These are phyloP conservation scores for Acaromyces ingoldii DNA, from an alignment of 1,284 basidiomycete species.

Conservation along the genomic window DNA sequence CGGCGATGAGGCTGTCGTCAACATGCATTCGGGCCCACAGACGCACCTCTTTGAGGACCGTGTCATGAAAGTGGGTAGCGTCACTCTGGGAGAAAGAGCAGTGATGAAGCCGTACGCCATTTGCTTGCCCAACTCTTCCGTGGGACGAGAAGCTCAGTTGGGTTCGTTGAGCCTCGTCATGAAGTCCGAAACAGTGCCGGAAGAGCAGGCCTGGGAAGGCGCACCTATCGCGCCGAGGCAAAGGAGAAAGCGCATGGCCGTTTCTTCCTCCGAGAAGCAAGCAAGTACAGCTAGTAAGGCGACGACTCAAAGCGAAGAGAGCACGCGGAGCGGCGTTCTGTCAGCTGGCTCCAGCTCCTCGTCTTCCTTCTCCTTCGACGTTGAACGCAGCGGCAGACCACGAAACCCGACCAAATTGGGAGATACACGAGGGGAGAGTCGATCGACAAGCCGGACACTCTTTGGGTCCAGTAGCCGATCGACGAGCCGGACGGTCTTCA, in stretches of 20 bases:
- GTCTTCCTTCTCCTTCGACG: too few species aligned
- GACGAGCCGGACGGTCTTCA: too few species aligned
- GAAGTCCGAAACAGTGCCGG: constrained; percentile 11
- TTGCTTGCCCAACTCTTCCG: not conserved
- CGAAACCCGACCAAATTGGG: too few species aligned
- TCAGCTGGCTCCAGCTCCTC: too few species aligned
- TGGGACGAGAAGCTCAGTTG: constrained; percentile 1
- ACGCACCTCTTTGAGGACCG: constrained; percentile 11
- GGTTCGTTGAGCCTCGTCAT: constrained; percentile 6
- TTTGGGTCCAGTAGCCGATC: too few species aligned
- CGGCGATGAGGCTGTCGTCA: constrained; percentile 10
- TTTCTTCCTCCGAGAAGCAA: too few species aligned
- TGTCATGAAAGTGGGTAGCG: constrained; percentile 5
- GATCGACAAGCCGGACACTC: too few species aligned
- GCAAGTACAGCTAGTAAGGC: too few species aligned
- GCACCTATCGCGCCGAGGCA: constrained; percentile 1
- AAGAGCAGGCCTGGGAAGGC: constrained; percentile 5
- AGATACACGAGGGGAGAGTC: too few species aligned
- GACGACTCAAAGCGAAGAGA: too few species aligned
- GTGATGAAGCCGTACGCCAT: constrained; percentile 7
- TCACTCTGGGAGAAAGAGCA: not conserved
- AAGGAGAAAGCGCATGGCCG: not conserved
- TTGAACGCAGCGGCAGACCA: too few species aligned
- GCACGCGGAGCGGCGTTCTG: too few species aligned
- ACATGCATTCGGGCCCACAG: constrained; percentile 5